A percentile compares a stretch with the other conserved stretches of the same genome.
These are phyloP conservation scores for Saturnispora besseyi DNA, from an alignment of 805 yeast genomes.

Conservation along the genomic window DNA sequence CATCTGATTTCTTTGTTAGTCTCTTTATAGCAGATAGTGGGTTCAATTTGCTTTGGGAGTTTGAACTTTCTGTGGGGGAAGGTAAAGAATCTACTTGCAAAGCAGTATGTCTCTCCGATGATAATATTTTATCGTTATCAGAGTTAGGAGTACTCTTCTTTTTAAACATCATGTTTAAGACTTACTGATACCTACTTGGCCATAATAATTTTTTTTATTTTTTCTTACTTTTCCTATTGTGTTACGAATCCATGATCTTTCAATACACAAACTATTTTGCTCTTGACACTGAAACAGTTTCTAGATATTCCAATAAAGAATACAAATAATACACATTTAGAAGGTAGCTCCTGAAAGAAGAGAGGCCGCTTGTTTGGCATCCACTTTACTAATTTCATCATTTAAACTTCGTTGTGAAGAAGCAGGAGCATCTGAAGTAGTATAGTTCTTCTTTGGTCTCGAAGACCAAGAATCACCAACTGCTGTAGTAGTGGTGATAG, in stretches of 20 bases:
- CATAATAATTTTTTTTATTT: neutral
- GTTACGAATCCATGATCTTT: neutral
- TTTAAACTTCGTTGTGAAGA: neutral
- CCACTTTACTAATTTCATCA: slow-evolving; percentile 34
- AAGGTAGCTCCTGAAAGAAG: slow-evolving; percentile 72
- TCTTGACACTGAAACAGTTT: neutral
- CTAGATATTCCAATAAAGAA: neutral
- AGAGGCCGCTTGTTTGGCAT: slow-evolving; percentile 78
- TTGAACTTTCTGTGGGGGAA: neutral
- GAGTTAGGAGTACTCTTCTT: neutral
- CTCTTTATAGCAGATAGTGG: slow-evolving; percentile 13
- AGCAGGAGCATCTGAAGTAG: neutral
- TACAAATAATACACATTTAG: slow-evolving; percentile 17
- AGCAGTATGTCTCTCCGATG: neutral
- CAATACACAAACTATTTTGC: too few relatives aligned
- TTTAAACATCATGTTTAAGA: neutral
- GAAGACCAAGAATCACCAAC: slow-evolving; percentile 29
- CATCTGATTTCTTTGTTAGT: slow-evolving; percentile 6
- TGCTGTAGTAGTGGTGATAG: neutral
- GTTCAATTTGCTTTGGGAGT: slow-evolving; percentile 4
- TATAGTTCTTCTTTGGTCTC: slow-evolving; percentile 22
- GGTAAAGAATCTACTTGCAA: neutral
- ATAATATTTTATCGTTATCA: neutral
- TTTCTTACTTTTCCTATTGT: neutral
- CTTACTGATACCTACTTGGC: neutral